A percentile compares a stretch with the other conserved stretches of the same genome.
These are phyloP conservation scores for Melastoma candidum DNA, from an alignment of 441 rosid genomes.

Conservation along the genomic window DNA sequence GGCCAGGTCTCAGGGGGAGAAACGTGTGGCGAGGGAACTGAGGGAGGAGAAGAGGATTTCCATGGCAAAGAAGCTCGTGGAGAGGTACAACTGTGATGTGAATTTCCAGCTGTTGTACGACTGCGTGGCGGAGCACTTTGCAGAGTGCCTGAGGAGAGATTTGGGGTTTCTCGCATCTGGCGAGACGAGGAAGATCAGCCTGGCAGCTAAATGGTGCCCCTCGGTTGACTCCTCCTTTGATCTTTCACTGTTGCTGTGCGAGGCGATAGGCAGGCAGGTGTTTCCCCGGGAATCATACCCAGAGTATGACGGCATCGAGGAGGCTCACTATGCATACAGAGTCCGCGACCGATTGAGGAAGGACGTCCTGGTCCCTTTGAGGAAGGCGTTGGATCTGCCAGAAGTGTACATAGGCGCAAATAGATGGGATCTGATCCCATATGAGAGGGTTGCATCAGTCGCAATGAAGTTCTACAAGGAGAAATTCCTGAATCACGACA, in stretches of 20 bases:
- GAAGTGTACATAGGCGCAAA: conserved; percentile 41
- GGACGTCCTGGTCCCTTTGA: conserved; percentile 35
- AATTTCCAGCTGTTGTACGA: conserved; percentile 33
- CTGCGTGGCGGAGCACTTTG: conserved; percentile 33
- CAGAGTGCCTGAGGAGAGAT: conserved; percentile 22
- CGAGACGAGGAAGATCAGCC: conserved; percentile 22
- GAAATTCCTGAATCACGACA: conserved; percentile 40
- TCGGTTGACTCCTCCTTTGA: conserved; percentile 42
- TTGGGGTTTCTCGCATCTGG: conserved; percentile 22
- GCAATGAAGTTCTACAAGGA: conserved; percentile 40
- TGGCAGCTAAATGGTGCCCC: conserved; percentile 54
- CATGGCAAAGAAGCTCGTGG: conserved; percentile 22
- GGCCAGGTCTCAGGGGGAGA: neutral
- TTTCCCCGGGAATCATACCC: conserved; percentile 29
- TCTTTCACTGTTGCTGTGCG: conserved; percentile 30
- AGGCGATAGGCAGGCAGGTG: conserved; percentile 32
- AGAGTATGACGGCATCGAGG: conserved; percentile 36
- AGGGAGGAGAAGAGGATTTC: conserved; percentile 22
- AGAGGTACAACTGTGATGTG: conserved; percentile 28
- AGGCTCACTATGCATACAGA: conserved; percentile 41
- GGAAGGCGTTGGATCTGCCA: conserved; percentile 34
- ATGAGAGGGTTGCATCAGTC: conserved; percentile 40
- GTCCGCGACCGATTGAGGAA: conserved; percentile 46
- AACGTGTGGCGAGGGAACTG: conserved; percentile 18
- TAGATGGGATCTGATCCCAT: conserved; percentile 28